Percentiles rank a stretch among this genome's conserved stretches.
These are phyloP conservation scores for Didymella sp. DNA, from an alignment of 2,329 filamentous ascomycete species.

Conservation along the genomic window DNA sequence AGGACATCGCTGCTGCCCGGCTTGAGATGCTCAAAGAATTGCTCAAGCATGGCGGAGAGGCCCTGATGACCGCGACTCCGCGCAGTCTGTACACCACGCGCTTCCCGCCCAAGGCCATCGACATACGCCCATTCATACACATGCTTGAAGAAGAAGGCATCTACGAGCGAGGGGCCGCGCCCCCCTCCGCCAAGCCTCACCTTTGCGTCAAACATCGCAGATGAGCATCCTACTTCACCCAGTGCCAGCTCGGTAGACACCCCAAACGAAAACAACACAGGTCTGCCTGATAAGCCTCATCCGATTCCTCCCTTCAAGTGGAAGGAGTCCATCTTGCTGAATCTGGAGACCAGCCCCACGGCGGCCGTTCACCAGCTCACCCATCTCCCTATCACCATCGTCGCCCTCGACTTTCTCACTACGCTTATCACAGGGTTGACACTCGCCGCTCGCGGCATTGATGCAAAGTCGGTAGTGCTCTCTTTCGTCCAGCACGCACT, in stretches of 20 bases:
- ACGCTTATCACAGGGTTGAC: conserved; percentile 42
- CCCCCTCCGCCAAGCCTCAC: not conserved
- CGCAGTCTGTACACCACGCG: conserved; percentile 24
- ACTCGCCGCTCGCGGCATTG: conserved; percentile 34
- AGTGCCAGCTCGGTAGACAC: not conserved
- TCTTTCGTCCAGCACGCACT: conserved; percentile 50
- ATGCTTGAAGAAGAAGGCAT: conserved; percentile 50
- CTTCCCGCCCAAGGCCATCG: conserved; percentile 29
- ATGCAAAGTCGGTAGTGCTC: conserved; percentile 40
- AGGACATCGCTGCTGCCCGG: conserved; percentile 30
- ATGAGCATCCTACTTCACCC: not conserved
- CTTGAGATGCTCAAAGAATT: conserved; percentile 40
- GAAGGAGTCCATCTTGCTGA: not conserved
- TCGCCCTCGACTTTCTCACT: conserved; percentile 49
- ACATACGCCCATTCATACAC: conserved; percentile 39
- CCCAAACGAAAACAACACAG: not conserved
- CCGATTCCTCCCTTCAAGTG: not conserved
- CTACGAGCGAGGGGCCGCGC: conserved; percentile 32
- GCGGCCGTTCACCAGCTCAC: conserved; percentile 40
- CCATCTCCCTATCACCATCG: conserved; percentile 47
- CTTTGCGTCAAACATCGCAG: not conserved
- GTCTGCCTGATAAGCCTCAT: not conserved
- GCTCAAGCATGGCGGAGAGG: conserved; percentile 21
- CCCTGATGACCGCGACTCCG: conserved; percentile 24
- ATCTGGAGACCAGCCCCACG: conserved; percentile 29